Conservation (phyloP, 2,329 filamentous ascomycete species). For the Penicillium sclerotigenum region DNA sequence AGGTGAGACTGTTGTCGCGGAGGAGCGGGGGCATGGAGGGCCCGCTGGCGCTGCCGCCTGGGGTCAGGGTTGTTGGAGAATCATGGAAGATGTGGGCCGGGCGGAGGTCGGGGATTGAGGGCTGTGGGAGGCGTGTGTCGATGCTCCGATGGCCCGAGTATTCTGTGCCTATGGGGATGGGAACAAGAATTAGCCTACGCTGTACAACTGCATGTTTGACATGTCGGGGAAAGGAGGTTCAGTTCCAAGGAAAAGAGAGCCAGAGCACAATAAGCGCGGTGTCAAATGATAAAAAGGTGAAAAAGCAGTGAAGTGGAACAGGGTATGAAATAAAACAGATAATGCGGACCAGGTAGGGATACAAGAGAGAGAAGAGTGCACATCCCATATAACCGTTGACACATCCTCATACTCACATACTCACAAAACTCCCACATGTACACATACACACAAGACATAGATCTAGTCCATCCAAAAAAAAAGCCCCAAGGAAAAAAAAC, state of each 20-base stretch:
- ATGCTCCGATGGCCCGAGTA: conserved; percentile 57
- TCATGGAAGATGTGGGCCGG: conserved; percentile 71
- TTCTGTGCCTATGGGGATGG: conserved; percentile 40
- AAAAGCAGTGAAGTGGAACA: conserved; percentile 17
- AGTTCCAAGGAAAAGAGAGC: conserved; percentile 18
- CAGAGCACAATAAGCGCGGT: conserved; percentile 18
- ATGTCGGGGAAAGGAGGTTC: conserved; percentile 14
- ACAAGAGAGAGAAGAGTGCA: conserved; percentile 21
- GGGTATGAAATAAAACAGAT: conserved; percentile 24
- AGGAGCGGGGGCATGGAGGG: conserved; percentile 64
- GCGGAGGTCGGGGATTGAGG: conserved; percentile 60
- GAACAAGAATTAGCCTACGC: conserved; percentile 43
- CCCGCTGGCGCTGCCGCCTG: conserved; percentile 37
- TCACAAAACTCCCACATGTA: conserved; percentile 17
- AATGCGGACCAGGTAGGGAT: conserved; percentile 33
- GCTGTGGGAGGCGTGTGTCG: conserved; percentile 53
- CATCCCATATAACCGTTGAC: conserved; percentile 15
- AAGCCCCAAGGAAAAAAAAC: not conserved
- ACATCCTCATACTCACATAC: conserved; percentile 15
- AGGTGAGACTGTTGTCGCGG: conserved; percentile 52
- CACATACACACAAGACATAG: conserved; percentile 11
- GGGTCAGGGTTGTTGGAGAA: conserved; percentile 63
- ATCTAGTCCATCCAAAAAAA: conserved; percentile 7
- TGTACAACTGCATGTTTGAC: conserved; percentile 21
- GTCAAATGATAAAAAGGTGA: conserved; percentile 20